Evolutionary conservation across 2,329 filamentous ascomycete species (phyloP).

Genomic region (Cylindrodendrum hubeiense): DNA sequence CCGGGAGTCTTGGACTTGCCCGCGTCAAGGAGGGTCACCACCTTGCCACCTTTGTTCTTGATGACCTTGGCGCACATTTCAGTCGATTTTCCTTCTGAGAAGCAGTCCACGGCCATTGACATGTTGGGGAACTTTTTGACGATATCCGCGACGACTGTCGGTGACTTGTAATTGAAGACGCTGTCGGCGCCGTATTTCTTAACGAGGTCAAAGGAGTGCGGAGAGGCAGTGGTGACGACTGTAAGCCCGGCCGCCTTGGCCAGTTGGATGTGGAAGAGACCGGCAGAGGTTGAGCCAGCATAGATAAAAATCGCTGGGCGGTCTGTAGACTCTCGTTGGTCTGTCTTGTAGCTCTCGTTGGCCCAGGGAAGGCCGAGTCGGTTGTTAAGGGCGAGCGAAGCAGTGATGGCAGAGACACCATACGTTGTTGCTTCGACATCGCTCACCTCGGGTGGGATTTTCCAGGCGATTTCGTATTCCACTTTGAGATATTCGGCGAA

Average conservation of each 20-base stretch:
- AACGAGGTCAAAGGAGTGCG: constrained; percentile 56
- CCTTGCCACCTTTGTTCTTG: constrained; percentile 43
- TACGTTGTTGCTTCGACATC: constrained; percentile 43
- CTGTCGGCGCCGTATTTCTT: constrained; percentile 56
- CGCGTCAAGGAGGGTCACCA: constrained; percentile 42
- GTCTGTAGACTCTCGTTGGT: not conserved
- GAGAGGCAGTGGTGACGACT: constrained; percentile 57
- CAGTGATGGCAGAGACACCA: constrained; percentile 40
- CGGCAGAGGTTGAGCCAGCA: constrained; percentile 62
- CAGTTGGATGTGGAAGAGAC: constrained; percentile 60
- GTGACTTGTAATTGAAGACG: constrained; percentile 56
- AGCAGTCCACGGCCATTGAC: constrained; percentile 47
- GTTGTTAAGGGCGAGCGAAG: constrained; percentile 40
- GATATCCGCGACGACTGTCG: constrained; percentile 32
- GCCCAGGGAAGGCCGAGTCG: constrained; percentile 39
- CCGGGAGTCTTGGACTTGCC: constrained; percentile 33
- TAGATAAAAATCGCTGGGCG: constrained; percentile 56
- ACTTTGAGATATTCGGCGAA: constrained; percentile 45
- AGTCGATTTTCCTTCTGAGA: constrained; percentile 46
- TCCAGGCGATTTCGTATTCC: constrained; percentile 40
- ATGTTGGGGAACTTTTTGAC: constrained; percentile 41
- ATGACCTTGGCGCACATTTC: constrained; percentile 44
- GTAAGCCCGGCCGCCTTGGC: constrained; percentile 56
- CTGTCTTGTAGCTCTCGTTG: constrained; percentile 7
- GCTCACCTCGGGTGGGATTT: constrained; percentile 35